Base-by-base conservation (phyloP, 108 stramenopile species). In the Cyclotella atomus region DNA sequence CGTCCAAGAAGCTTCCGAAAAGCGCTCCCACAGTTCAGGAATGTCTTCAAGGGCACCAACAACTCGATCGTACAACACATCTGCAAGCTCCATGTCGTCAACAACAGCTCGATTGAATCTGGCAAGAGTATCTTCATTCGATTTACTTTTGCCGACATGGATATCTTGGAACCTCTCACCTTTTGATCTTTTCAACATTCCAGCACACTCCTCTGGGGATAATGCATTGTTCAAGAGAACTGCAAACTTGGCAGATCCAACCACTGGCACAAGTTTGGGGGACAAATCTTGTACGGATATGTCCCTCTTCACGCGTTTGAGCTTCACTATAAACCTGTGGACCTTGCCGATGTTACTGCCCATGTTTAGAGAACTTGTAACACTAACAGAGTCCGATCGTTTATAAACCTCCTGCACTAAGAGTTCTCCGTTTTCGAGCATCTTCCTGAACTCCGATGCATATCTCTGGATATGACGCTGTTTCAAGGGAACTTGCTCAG, bases 401-500 rank as follows among this genome's bases (percentile, higher is more conserved):
- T 65, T 21, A 27, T 23, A 27, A 46, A 65, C 27, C 5, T 32
- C 64, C 0, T 49, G 44, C 0, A 65, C 47, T 27, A 14, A 7
- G 49, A 65, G 29, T 15, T 65, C 64, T 9, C 64, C 64, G 19
- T 27, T 49, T 19, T 49, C 35, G 14, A 5, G 27, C 16, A 47
- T 45, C 17, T 32, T 65, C 55, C 68, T 55, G 61, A 69, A 88
- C 41, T 84, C 83, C 20, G 52, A 70, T 35, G 73, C 81, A 60
- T 87, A 89, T 66, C 89, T 90, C 44, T 77, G 77, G 65, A 95
- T 90, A 43, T 89, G 86, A 23, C 81, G 73, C 27, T 43, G 76
- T 65, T 88, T 88, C 50, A 95, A 71, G 4, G 86, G 85, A 29
- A 95, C 90, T 45, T 83, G 68, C 50, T 90, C 71, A 0, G 90